A percentile compares a stretch with the other conserved stretches of the same genome.
These are phyloP conservation scores for Penicillium sumatraense DNA, from an alignment of 2,329 filamentous ascomycete species.

Conservation along the genomic window DNA sequence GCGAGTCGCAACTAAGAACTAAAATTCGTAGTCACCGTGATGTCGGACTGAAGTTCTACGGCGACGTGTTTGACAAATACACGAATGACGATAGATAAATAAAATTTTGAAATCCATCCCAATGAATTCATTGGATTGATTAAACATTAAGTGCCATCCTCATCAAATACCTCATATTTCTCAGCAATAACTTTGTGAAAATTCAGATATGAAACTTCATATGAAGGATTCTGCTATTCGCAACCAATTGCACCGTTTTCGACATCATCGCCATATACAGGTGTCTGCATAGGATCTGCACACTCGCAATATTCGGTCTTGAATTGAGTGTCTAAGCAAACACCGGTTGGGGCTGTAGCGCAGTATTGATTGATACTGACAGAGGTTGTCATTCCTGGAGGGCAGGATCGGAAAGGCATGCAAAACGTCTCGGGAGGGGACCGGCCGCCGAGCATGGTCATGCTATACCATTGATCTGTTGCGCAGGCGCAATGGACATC, in stretches of 20 bases:
- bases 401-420: conserved; percentile 29
- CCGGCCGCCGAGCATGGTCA: conserved; percentile 10
- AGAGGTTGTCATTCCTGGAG: conserved; percentile 30
- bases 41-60: conserved; percentile 55
- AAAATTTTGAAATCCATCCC: too few species aligned
- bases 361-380: conserved; percentile 24
- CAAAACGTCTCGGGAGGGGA: conserved; percentile 26
- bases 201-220: background rate
- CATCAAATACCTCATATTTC: background rate
- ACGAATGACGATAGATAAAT: conserved; percentile 7
- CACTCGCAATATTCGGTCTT: conserved; percentile 23
- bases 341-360: conserved; percentile 17
- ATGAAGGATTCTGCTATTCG: background rate
- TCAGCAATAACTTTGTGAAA: background rate
- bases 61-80: conserved; percentile 55
- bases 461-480: conserved; percentile 29
- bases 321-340: conserved; percentile 14
- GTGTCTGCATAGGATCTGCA: conserved; percentile 16
- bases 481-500: conserved; percentile 30
- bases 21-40: conserved; percentile 59
- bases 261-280: conserved; percentile 24
- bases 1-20: conserved; percentile 59
- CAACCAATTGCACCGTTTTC: conserved; percentile 27
- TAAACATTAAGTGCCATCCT: background rate
- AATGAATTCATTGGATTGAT: too few species aligned